Evolutionary conservation across 1,284 basidiomycete species (phyloP).

Genomic region (Pascua sp.): DNA sequence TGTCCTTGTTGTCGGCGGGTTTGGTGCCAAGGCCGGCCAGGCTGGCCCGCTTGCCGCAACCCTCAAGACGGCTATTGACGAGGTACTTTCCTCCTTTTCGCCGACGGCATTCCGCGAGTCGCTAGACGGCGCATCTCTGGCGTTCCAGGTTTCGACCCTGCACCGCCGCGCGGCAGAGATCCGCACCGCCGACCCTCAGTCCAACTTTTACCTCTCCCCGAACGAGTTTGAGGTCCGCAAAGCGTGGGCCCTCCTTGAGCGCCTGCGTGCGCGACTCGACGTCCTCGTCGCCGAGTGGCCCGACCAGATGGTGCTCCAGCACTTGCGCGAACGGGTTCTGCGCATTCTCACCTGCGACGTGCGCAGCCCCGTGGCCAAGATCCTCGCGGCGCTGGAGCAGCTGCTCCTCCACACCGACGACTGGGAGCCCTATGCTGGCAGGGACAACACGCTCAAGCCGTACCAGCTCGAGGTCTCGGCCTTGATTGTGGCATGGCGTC

Average conservation of each 20-base stretch:
- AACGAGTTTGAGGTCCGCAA: constrained; percentile 69
- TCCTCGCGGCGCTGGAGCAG: constrained; percentile 81
- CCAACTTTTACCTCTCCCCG: constrained; percentile 74
- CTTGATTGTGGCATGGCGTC: constrained; percentile 85
- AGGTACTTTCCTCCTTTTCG: constrained; percentile 24
- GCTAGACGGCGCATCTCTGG: constrained; percentile 33
- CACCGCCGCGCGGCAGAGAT: constrained; percentile 40
- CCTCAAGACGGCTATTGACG: constrained; percentile 24
- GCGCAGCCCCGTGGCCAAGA: constrained; percentile 72
- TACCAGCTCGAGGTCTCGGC: constrained; percentile 66
- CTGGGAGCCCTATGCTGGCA: constrained; percentile 93
- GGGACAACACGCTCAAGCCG: constrained; percentile 70
- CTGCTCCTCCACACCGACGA: constrained; percentile 86
- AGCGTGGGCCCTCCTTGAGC: constrained; percentile 56
- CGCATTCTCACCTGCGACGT: constrained; percentile 64
- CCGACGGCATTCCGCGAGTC: constrained; percentile 22
- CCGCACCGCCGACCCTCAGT: constrained; percentile 49
- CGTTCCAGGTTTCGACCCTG: constrained; percentile 35
- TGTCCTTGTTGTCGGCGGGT: constrained; percentile 20
- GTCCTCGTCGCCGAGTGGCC: constrained; percentile 79
- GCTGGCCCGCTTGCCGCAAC: constrained; percentile 4
- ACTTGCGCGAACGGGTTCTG: constrained; percentile 74
- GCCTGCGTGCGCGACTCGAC: constrained; percentile 58
- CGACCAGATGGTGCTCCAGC: constrained; percentile 91
- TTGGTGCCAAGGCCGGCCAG: constrained; percentile 11